Percentiles rank a stretch among this genome's conserved stretches.
These are phyloP conservation scores for Aspergillus sp. DNA, from an alignment of 2,329 filamentous ascomycete genomes.

Conservation along the genomic window DNA sequence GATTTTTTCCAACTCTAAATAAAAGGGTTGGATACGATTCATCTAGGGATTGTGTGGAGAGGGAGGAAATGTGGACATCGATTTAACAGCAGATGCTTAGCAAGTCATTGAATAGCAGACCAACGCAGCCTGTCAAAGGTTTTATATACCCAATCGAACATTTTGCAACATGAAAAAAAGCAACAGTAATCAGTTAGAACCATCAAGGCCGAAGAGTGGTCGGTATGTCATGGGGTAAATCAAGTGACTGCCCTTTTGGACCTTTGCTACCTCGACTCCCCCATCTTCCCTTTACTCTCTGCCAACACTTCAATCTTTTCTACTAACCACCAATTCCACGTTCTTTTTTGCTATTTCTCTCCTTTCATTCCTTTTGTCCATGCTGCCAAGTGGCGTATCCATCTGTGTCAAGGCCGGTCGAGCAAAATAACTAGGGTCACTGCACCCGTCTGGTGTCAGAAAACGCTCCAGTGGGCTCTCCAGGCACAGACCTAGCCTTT, in stretches of 20 bases:
- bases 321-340: constrained; percentile 2
- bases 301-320: not conserved
- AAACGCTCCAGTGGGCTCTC: constrained; percentile 20
- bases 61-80: not conserved
- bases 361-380: constrained; percentile 11
- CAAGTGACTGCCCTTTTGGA: too few relatives aligned
- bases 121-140: not conserved
- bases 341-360: constrained; percentile 7
- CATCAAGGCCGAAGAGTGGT: too few relatives aligned
- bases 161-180: not conserved
- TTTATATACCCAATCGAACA: constrained; percentile 13
- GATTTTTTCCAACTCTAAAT: too few relatives aligned
- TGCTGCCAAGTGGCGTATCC: constrained; percentile 9
- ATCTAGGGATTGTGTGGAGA: too few relatives aligned
- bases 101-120: not conserved
- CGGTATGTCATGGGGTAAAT: too few relatives aligned
- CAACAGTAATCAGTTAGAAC: not conserved
- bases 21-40: too few relatives aligned
- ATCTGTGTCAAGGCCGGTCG: constrained; percentile 10
- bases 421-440: constrained; percentile 13
- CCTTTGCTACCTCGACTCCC: not conserved
- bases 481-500: constrained; percentile 2
- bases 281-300: not conserved
- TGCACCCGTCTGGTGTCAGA: constrained; percentile 14
- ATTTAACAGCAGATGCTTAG: not conserved